These are phyloP conservation scores for Acacia melanoxylon DNA, from an alignment of 306 rosid species.

Conservation along the genomic window DNA sequence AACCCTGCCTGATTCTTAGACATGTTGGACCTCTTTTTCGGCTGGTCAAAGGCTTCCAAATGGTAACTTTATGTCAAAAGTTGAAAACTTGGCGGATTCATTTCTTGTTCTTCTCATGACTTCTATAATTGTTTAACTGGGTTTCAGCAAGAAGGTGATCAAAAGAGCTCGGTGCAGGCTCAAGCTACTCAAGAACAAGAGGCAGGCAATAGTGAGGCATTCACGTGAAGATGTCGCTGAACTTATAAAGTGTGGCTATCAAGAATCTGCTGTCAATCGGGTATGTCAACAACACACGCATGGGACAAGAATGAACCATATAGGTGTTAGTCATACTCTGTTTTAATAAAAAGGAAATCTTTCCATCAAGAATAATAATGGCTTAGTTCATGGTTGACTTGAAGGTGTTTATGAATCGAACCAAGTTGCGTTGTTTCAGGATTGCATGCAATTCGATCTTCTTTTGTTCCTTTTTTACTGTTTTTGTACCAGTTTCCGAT, in stretches of 20 bases:
- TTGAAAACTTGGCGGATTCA: neutral
- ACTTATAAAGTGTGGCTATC: constrained; percentile 47
- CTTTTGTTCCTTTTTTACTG: neutral
- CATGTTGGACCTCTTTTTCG: constrained; percentile 65
- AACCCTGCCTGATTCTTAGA: neutral
- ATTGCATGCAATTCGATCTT: neutral
- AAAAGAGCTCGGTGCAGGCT: constrained; percentile 55
- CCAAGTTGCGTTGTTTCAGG: neutral
- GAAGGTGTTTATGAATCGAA: neutral
- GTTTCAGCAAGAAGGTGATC: constrained; percentile 63
- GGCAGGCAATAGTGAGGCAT: constrained; percentile 50
- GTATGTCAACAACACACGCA: constrained; percentile 29
- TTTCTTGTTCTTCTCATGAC: neutral
- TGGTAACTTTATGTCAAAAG: constrained; percentile 41
- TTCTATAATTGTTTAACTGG: neutral
- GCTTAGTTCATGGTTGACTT: neutral
- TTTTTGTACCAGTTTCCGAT: neutral
- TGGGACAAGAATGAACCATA: neutral
- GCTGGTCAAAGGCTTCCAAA: constrained; percentile 74
- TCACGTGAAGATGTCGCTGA: constrained; percentile 52
- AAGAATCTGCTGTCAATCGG: constrained; percentile 55
- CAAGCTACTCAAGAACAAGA: constrained; percentile 58
- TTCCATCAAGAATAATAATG: neutral
- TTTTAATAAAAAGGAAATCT: neutral
- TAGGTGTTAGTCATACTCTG: neutral